Evolutionary conservation across 345 rosid species (phyloP).

Genomic region (Syzygium jambos): DNA sequence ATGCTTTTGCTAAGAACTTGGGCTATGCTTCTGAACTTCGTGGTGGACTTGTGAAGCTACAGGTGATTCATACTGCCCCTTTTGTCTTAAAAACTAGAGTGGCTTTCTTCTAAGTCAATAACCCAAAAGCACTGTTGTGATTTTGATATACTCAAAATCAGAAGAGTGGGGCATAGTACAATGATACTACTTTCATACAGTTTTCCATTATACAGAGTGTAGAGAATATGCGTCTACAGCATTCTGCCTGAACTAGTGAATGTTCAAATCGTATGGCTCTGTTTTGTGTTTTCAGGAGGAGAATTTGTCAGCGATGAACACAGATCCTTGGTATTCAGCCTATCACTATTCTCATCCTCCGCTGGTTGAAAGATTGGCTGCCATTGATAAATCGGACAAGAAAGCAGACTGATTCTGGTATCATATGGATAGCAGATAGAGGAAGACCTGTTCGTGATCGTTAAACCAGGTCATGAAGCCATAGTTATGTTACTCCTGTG

Average conservation of each 20-base stretch:
- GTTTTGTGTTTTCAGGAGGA: constrained; percentile 61
- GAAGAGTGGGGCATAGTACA: background rate
- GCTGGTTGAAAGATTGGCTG: constrained; percentile 86
- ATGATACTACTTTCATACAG: background rate
- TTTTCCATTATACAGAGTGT: background rate
- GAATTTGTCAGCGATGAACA: constrained; percentile 91
- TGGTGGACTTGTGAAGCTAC: constrained; percentile 88
- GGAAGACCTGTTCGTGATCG: background rate
- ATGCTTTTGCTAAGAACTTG: constrained; percentile 92
- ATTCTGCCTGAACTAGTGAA: background rate
- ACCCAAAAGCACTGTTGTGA: background rate
- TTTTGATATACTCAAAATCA: background rate
- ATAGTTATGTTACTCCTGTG: background rate
- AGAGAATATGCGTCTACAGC: background rate
- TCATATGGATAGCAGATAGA: background rate
- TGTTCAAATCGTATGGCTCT: background rate
- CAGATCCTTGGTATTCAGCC: constrained; percentile 96
- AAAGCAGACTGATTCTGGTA: constrained; percentile 48
- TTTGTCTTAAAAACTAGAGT: background rate
- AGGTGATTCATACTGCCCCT: constrained; percentile 39
- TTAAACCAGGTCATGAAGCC: background rate
- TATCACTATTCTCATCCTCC: constrained; percentile 99
- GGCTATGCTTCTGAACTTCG: constrained; percentile 79
- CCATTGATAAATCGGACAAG: constrained; percentile 60
- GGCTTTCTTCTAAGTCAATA: background rate